Percentiles rank a stretch among this genome's conserved stretches.
These are phyloP conservation scores for Saxophila tyrrhenica DNA, from an alignment of 495 filamentous ascomycete genomes.

Conservation along the genomic window DNA sequence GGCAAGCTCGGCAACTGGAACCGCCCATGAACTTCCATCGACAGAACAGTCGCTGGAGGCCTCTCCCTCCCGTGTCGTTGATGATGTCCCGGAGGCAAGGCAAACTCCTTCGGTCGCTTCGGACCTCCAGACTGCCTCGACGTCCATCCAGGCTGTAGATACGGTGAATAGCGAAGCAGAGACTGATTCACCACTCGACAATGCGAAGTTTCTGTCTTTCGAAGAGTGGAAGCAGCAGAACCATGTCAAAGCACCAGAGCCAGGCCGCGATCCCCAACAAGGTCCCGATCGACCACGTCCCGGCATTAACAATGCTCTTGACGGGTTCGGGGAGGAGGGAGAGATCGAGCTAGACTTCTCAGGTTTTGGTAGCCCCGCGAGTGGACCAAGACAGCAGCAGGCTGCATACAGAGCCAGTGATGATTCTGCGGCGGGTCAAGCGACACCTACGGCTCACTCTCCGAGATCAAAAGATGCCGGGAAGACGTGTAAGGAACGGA, in stretches of 20 bases:
- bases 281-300: slow-evolving; percentile 38
- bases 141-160: not conserved
- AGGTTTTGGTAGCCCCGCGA: slow-evolving; percentile 38
- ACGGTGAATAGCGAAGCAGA: slow-evolving; percentile 35
- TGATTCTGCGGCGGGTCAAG: not conserved
- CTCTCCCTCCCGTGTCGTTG: no score
- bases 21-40: no score
- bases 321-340: slow-evolving; percentile 71
- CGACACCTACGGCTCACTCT: slow-evolving; percentile 24
- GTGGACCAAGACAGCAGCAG: slow-evolving; percentile 3
- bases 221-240: slow-evolving; percentile 98
- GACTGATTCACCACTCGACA: slow-evolving; percentile 60
- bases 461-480: slow-evolving; percentile 81
- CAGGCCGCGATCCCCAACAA: slow-evolving; percentile 45
- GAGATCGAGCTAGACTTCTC: slow-evolving; percentile 89
- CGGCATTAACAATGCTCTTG: slow-evolving; percentile 50
- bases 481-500: slow-evolving; percentile 87
- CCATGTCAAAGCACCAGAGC: slow-evolving; percentile 64
- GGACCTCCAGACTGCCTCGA: no score
- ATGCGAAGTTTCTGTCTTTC: slow-evolving; percentile 85
- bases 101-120: no score
- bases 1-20: no score
- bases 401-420: not conserved
- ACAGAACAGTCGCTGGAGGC: no score
- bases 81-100: no score